Conservation (phyloP, 2,329 filamentous ascomycete species). For the Ophiocordyceps sinensis region DNA sequence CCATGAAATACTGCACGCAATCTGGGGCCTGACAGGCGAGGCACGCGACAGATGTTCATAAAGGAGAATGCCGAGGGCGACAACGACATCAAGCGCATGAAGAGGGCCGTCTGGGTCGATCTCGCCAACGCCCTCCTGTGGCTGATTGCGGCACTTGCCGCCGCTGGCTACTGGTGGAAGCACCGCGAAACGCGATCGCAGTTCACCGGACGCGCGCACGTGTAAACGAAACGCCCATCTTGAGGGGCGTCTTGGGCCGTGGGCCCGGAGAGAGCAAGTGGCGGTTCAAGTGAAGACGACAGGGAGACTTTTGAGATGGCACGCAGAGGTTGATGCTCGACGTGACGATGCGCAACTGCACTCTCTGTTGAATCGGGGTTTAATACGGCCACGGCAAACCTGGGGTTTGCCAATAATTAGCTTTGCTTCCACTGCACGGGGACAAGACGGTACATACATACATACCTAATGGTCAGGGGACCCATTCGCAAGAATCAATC, state of each 20-base stretch:
- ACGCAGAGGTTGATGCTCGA: background rate
- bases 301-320: background rate
- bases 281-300: background rate
- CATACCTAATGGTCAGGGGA: too few relatives aligned
- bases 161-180: slow-evolving; percentile 43
- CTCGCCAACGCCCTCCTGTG: slow-evolving; percentile 62
- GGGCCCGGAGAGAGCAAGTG: background rate
- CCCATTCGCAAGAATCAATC: too few relatives aligned
- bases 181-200: slow-evolving; percentile 35
- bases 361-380: background rate
- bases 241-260: background rate
- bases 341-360: background rate
- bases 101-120: slow-evolving; percentile 75
- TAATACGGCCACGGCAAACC: background rate
- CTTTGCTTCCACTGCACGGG: background rate
- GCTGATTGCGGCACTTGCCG: slow-evolving; percentile 46
- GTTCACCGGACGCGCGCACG: slow-evolving; percentile 45
- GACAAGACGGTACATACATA: background rate
- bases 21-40: background rate
- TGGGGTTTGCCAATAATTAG: too few relatives aligned
- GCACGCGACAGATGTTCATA: slow-evolving; percentile 47
- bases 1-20: background rate
- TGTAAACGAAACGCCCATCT: slow-evolving; percentile 17
- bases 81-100: slow-evolving; percentile 57
- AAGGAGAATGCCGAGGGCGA: slow-evolving; percentile 50